Base-by-base conservation (phyloP, 495 filamentous ascomycete genomes). In the Lasiosphaeris hirsuta region DNA sequence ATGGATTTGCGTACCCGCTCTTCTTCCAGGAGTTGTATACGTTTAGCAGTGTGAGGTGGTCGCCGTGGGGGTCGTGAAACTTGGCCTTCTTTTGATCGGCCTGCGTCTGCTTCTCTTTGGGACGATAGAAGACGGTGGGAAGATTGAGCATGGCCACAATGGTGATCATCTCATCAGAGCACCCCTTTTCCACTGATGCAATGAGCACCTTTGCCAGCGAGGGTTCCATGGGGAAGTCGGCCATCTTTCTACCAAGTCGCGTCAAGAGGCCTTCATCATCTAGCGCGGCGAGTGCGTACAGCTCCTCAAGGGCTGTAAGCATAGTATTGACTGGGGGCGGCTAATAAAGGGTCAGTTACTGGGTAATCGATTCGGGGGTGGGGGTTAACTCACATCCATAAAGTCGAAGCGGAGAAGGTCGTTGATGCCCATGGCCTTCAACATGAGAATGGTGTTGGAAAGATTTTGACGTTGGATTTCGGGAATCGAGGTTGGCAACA, bases 341-440 rank as follows among this genome's bases (percentile, higher is more conserved):
- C 57, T 65, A 33, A 38, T 2, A 37, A 5, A 47, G 0, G 13
- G 46, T 55, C 30, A 60, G 57, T 23, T 23, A 50, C 39, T 15
- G 7, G 14, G 39, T 11, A 41, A 4, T 3, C 3, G 39, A 4
- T 41, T n/a, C n/a, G 10, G 40, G 34, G 23, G 6, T 0, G 18
- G 11, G 35, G 17, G 19, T 37, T 3, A 41, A 58, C 63, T 60
- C 53, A 65, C 91, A 63, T 97, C 95, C 92, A 99, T 97, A 64
- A 97, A 99, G 69, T 97, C 93, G 64, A 99, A 99, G 59, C 96
- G 90, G 10, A 99, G 83, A 3, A 99, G 78, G 64, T 99, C 94
- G 63, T 97, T 97, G 68, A 99, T 97, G 3, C 94, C 94, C 93
- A 97, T 97, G 1, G 94, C 94, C 71, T 99, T 99, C 34, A 99